Conservation (phyloP, 495 filamentous ascomycete genomes). For the Xylaria palmicola region DNA sequence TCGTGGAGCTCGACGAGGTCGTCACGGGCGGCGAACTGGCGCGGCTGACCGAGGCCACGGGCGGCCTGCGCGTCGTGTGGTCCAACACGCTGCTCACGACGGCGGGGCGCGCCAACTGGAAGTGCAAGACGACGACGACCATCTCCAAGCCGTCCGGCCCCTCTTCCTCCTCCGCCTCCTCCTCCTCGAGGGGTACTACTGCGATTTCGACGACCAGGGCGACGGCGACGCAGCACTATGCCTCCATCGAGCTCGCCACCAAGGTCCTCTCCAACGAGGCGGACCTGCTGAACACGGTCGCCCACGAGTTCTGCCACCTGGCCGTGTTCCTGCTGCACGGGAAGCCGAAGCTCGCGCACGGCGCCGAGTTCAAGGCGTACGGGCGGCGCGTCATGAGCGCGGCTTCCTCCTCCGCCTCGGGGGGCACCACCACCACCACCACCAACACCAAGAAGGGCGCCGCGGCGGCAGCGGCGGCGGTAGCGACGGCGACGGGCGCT, state of each 20-base stretch:
- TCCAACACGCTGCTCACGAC: constrained; percentile 81
- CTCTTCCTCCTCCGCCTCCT: not conserved
- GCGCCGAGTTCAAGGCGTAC: constrained; percentile 79
- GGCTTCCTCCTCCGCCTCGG: constrained; percentile 45
- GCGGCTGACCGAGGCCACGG: constrained; percentile 59
- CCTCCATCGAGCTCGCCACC: constrained; percentile 81
- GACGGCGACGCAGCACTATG: constrained; percentile 55
- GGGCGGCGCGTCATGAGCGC: constrained; percentile 31
- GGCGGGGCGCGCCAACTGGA: constrained; percentile 85
- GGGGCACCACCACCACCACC: no score
- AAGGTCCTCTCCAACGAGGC: constrained; percentile 79
- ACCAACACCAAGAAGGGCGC: no score
- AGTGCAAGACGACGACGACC: constrained; percentile 51
- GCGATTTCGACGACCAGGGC: constrained; percentile 9
- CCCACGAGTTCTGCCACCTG: constrained; percentile 95
- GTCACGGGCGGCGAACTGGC: constrained; percentile 64
- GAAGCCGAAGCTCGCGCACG: constrained; percentile 70
- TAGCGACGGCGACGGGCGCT: not conserved
- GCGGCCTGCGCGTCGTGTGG: constrained; percentile 80
- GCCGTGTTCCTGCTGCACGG: constrained; percentile 80
- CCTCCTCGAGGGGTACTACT: not conserved
- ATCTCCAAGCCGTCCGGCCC: constrained; percentile 20
- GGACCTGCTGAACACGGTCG: constrained; percentile 79
- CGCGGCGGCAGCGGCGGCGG: constrained; percentile 4
- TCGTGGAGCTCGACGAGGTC: constrained; percentile 67